Evolutionary conservation across 768 basidiomycete genomes (phyloP).

Genomic region (Phanerochaete carnosa): DNA sequence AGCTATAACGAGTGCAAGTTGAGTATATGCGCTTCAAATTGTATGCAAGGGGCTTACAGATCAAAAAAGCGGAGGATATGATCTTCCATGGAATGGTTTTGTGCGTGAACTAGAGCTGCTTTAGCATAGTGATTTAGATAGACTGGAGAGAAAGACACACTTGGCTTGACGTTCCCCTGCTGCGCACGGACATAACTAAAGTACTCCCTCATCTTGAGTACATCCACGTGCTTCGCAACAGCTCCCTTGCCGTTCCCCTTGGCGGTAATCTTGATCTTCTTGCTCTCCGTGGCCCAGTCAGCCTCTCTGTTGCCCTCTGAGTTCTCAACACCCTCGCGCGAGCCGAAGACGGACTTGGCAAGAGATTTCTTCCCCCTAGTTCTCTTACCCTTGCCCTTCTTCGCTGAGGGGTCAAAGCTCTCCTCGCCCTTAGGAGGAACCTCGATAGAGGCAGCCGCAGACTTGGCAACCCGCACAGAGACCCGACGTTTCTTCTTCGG

Average conservation of each 20-base stretch:
- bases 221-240: constrained; percentile 38
- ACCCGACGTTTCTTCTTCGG: neutral
- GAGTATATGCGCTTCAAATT: neutral
- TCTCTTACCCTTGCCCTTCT: neutral
- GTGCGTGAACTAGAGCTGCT: constrained; percentile 54
- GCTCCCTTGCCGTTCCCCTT: constrained; percentile 33
- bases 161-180: constrained; percentile 54
- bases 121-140: neutral
- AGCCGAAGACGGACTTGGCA: constrained; percentile 7
- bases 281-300: neutral
- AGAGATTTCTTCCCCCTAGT: neutral
- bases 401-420: neutral
- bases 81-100: constrained; percentile 59
- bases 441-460: constrained; percentile 1
- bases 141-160: constrained; percentile 40
- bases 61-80: constrained; percentile 81
- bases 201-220: constrained; percentile 47
- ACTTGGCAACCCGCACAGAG: neutral
- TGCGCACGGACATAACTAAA: constrained; percentile 44
- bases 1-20: constrained; percentile 34
- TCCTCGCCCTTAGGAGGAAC: neutral
- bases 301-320: neutral
- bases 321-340: constrained; percentile 11
- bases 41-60: constrained; percentile 40
- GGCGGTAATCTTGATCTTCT: constrained; percentile 14